These are phyloP conservation scores for Vaccinium vitisidaea DNA, from an alignment of 148 eudicot species.

Conservation along the genomic window DNA sequence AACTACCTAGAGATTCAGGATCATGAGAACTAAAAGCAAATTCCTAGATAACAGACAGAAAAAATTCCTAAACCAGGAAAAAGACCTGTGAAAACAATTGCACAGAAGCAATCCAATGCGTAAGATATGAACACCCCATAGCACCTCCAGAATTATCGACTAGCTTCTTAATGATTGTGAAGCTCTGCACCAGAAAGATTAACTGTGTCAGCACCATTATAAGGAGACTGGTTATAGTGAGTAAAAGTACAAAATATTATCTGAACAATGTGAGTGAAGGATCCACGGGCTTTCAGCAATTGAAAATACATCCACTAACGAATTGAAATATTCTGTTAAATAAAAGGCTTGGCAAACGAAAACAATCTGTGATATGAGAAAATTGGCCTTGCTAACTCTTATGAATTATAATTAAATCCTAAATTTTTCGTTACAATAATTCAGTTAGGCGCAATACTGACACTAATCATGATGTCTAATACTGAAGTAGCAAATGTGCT, in stretches of 20 bases:
- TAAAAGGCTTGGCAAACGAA: background rate
- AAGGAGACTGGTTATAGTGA: background rate
- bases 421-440: background rate
- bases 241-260: background rate
- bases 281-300: background rate
- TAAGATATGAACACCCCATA: constrained; percentile 62
- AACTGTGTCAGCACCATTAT: constrained; percentile 11
- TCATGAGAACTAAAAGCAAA: constrained; percentile 21
- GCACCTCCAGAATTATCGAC: constrained; percentile 53
- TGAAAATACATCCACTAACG: background rate
- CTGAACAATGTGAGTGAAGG: background rate
- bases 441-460: background rate
- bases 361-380: background rate
- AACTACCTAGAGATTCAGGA: constrained; percentile 48
- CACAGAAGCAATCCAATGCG: constrained; percentile 75
- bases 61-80: constrained; percentile 15
- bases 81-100: constrained; percentile 75
- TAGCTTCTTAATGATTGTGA: constrained; percentile 55
- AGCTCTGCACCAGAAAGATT: constrained; percentile 52
- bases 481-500: background rate
- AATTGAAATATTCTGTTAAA: background rate
- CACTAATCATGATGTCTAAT: background rate
- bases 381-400: background rate
- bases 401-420: background rate
- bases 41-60: background rate